A percentile compares a stretch with the other conserved stretches of the same genome.
Evolutionary conservation across 148 eudicot genomes (phyloP).

Genomic region (Persicaria tinctoria): DNA sequence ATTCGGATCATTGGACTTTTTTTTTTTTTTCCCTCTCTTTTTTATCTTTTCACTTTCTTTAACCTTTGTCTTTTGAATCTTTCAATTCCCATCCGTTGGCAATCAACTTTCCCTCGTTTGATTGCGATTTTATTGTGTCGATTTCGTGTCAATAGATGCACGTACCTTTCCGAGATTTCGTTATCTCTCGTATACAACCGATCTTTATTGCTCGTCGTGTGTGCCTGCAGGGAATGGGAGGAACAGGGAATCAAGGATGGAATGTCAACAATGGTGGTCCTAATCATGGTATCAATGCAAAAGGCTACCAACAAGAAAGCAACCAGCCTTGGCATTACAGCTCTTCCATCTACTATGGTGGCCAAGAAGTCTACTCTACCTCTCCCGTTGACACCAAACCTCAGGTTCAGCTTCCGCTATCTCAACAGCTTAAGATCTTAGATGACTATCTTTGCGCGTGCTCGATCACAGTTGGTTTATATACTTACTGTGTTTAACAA

Average conservation of each 20-base stretch:
- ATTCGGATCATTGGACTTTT: background rate
- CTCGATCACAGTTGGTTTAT: too few relatives aligned
- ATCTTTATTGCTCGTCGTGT: too few relatives aligned
- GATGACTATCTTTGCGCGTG: too few relatives aligned
- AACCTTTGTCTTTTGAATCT: background rate
- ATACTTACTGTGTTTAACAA: too few relatives aligned
- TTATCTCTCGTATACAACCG: too few relatives aligned
- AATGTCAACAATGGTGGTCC: background rate
- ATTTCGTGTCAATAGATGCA: too few relatives aligned
- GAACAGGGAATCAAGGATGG: background rate
- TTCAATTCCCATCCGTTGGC: background rate
- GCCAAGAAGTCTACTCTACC: slow-evolving; percentile 51
- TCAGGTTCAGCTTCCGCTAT: slow-evolving; percentile 18
- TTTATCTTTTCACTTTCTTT: background rate
- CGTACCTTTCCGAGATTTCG: too few relatives aligned
- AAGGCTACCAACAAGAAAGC: slow-evolving; percentile 25
- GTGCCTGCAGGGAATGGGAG: background rate
- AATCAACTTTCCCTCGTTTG: too few relatives aligned
- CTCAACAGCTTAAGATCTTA: too few relatives aligned
- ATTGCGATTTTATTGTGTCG: too few relatives aligned
- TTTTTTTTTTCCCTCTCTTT: background rate
- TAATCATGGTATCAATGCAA: background rate
- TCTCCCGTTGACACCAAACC: slow-evolving; percentile 11
- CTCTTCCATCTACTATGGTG: slow-evolving; percentile 86
- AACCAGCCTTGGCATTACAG: slow-evolving; percentile 47